Evolutionary conservation across 495 filamentous ascomycete genomes (phyloP), one percentile per base, ranked within the genome.

Genomic region (Aspergillus leporis): DNA sequence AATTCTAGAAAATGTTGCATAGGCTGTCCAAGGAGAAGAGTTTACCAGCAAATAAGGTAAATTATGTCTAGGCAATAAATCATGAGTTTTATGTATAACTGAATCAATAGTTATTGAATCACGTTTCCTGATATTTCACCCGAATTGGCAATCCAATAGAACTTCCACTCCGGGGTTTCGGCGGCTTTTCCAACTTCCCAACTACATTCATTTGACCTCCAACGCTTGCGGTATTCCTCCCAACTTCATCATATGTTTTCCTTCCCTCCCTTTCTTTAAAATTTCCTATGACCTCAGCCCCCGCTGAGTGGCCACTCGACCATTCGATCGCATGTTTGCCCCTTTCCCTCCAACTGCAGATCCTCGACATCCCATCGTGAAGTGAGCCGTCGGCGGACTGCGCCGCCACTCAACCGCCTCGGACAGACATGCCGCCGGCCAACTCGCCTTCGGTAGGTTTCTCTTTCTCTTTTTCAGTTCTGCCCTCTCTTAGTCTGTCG

Each of bases 351-450:
- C 19, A 41, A 16, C 38, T 18, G 38, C 38, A 41, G 38, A 41
- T 41, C 38, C 16, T 41, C 14, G 14, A 41, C 34, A 36, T 14
- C 1, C 2, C 34, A 12, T 12, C 8, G 13, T 3, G 38, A 41
- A 18, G 38, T 41, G 12, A 41, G 3, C 12, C 14, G 16, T 18
- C 38, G 38, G 38, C 38, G 38, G 38, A 41, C 38, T 41, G 38
- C 38, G 14, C 38, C 38, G 38, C 38, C 38, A 41, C 38, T 41
- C 38, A 41, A 41, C 38, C 16, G 14, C 38, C 38, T 36, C 34
- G 34, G 9, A 36, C 34, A 36, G 14, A 41, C 53, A 74, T 74
- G 70, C 71, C 71, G 36, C 70, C 71, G 40, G 64, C 60, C 56
- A 72, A 70, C 59, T 66, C 66, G 34, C 63, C 60, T 46, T 59